Conservation (phyloP, 108 stramenopile species). For the Pseudonitzschia delicatissima region DNA sequence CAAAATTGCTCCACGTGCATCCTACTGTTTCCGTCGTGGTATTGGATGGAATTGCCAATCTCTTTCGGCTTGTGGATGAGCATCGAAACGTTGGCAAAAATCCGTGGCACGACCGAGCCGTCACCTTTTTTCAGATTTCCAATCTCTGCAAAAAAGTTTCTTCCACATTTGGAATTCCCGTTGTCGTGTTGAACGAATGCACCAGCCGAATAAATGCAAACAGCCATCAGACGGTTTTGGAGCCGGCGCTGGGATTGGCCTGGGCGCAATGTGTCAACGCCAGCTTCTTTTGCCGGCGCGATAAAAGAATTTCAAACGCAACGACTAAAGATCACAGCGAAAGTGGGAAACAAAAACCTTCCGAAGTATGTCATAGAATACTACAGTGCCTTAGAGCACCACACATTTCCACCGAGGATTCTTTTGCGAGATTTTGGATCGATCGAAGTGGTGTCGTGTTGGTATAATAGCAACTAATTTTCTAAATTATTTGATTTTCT, state of each 20-base stretch:
- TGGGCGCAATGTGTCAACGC: conserved; percentile 74
- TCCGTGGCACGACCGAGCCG: conserved; percentile 28
- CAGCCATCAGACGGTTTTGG: not conserved
- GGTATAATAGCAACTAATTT: not conserved
- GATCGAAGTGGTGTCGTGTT: conserved; percentile 24
- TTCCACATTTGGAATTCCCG: conserved; percentile 40
- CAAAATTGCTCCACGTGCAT: conserved; percentile 10
- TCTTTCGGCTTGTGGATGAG: conserved; percentile 45
- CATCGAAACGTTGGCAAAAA: not conserved
- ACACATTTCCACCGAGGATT: conserved; percentile 6
- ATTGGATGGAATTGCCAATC: conserved; percentile 62
- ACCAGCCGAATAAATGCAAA: conserved; percentile 21
- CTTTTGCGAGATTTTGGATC: conserved; percentile 18
- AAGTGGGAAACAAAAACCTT: too few species aligned
- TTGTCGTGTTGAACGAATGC: conserved; percentile 69
- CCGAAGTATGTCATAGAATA: not conserved
- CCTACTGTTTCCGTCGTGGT: conserved; percentile 37
- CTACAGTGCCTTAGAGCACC: conserved; percentile 25
- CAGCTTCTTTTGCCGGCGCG: conserved; percentile 34
- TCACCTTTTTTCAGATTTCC: conserved; percentile 43
- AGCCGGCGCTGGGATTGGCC: conserved; percentile 63
- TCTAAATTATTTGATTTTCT: too few species aligned
- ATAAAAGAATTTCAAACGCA: not conserved
- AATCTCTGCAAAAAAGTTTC: conserved; percentile 44
- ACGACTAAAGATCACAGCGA: not conserved